Evolutionary conservation across 257 asterid species (phyloP), one percentile per base, ranked within the genome.

Genomic region (Coffea eugenioides): DNA sequence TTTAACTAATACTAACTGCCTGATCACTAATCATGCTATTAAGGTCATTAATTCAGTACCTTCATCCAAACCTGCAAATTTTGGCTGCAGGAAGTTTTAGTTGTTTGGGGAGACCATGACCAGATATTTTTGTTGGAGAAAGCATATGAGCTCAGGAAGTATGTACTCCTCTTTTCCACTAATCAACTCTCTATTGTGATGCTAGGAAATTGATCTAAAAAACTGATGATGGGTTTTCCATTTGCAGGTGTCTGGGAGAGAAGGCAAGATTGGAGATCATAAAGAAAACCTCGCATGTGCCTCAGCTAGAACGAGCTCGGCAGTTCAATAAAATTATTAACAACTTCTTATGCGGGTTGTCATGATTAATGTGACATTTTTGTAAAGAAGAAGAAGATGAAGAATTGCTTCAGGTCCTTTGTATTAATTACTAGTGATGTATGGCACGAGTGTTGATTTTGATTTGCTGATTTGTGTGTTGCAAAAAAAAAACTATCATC

Each of bases 21-120:
- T 41, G 15, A 46, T 25, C 3, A 62, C 34, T 27, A 65, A 3
- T 65, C 3, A 7, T 25, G 68, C 5, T 62, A 15, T 3, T n/a
- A 4, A 61, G 67, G 13, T 48, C 13, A 14, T 3, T 14, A 11
- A 6, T 10, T 15, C 57, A 67, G 8, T 13, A 11, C 49, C 34
- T 48, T 36, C 6, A 69, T 20, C 31, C 6, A 0, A 39, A 39
- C 43, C 9, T 41, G 9, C 45, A 72, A 71, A 25, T 31, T 39
- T 64, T 36, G 51, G 11, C 8, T 62, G 86, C 88, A 92, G 98
- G 88, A 90, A 76, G 94, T 89, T 70, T 77, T 93, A 85, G 85
- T 94, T n/a, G 87, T 94, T 59, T 94, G 98, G 97, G 98, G 97
- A 12, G 97, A 94, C 41, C 74, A 86, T 67, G 97, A 94, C 80